Percentiles rank a stretch among this genome's conserved stretches.
These are phyloP conservation scores for Vanilla planifolia DNA, from an alignment of 106 monocot species.

Conservation along the genomic window DNA sequence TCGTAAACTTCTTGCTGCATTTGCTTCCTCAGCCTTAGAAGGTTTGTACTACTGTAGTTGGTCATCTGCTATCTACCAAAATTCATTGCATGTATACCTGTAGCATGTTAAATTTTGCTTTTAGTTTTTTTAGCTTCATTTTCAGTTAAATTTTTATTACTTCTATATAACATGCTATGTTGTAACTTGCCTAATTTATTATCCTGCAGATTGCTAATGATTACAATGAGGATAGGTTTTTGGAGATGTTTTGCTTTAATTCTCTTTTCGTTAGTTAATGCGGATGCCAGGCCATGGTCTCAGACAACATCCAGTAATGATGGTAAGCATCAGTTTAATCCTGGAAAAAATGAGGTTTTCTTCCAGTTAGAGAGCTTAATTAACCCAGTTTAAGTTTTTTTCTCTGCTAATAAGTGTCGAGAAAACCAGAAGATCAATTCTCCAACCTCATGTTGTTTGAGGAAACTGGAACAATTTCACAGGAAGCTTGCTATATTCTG, in stretches of 20 bases:
- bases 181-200: background rate
- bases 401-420: background rate
- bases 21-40: background rate
- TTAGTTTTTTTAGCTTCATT: too few relatives aligned
- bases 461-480: background rate
- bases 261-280: constrained; percentile 4
- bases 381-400: background rate
- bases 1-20: background rate
- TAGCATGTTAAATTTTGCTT: too few relatives aligned
- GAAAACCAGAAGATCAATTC: background rate
- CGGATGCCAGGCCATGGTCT: background rate
- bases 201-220: background rate
- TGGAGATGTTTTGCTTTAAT: background rate
- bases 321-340: background rate
- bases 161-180: background rate
- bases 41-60: too few relatives aligned
- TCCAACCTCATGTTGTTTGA: background rate
- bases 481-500: background rate
- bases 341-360: too few relatives aligned
- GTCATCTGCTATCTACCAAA: too few relatives aligned
- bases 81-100: too few relatives aligned
- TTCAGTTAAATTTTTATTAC: too few relatives aligned
- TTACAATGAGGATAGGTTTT: constrained; percentile 1
- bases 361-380: background rate
- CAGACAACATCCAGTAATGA: background rate